Evolutionary conservation across 2,329 filamentous ascomycete species (phyloP), one percentile per base, ranked within the genome.

Genomic region (Verticillium zaregamsianum): DNA sequence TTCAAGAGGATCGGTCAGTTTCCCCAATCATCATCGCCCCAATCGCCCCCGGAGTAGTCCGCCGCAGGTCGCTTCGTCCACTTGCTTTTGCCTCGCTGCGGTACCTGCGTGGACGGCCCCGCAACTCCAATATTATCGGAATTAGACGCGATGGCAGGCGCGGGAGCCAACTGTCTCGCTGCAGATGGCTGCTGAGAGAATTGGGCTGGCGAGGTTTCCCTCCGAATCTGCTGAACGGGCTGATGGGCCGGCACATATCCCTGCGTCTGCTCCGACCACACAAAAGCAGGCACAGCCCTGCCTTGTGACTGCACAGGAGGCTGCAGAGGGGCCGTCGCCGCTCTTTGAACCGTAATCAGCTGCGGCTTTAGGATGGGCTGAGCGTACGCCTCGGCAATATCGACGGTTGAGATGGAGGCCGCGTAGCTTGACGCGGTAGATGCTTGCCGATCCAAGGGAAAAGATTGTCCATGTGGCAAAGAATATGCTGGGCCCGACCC

Each of bases 41-140:
- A 72, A 20, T 66, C 69, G 2, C 66, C 68, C 3, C 71, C 71
- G 0, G 71, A 72, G 35, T 72, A 72, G 59, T 73, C 70, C 11
- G 61, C 66, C 0, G 67, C 65, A 8, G 69, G 63, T 14, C 63
- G 67, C 55, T 65, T 66, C 8, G 65, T 62, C 70, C 69, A 71
- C 49, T 67, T 68, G 45, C 66, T 61, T n/a, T n/a, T 59, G 17
- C 31, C 45, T n/a, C 45, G 11, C 20, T 49, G 45, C 12, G 45
- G 45, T 4, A 23, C 8, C 17, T 49, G 45, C 20, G 45, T 25
- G 25, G 45, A 49, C 8, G 45, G 20, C 3, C 45, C 45, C 9
- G n/a, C 9, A 12, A n/a, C 45, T 14, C 45, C 45, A 11, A 49
- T n/a, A n/a, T 2, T 25, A 1, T 49, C n/a, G 9, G 8, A 7